These are phyloP conservation scores for Hygrophoropsis aurantiaca DNA, from an alignment of 768 basidiomycete species.

Conservation along the genomic window DNA sequence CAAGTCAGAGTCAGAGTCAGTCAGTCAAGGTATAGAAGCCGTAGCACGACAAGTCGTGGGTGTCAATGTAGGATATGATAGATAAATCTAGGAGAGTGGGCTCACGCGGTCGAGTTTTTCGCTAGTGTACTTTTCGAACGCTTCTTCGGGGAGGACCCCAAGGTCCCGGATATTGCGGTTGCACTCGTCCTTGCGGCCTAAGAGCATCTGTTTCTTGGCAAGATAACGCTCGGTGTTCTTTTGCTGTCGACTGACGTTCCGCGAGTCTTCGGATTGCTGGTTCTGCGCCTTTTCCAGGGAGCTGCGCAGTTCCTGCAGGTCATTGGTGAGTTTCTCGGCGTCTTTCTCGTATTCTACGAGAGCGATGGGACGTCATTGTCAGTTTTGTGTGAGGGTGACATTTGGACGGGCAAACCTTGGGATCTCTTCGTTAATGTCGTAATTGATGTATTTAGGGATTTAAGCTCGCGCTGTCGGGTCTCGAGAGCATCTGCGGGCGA, in stretches of 20 bases:
- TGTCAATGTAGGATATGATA: background rate
- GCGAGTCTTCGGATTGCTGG: constrained; percentile 84
- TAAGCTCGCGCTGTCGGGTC: constrained; percentile 66
- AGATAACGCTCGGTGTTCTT: constrained; percentile 95
- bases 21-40: background rate
- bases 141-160: constrained; percentile 95
- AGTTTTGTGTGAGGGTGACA: too few species aligned
- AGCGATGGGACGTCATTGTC: background rate
- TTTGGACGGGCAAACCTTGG: constrained; percentile 42
- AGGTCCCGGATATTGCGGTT: constrained; percentile 95
- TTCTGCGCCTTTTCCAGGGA: constrained; percentile 74
- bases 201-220: constrained; percentile 85
- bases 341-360: constrained; percentile 68
- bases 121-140: constrained; percentile 90
- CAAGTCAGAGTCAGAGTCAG: background rate
- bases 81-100: too few species aligned
- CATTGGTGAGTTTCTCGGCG: constrained; percentile 55
- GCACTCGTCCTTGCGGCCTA: constrained; percentile 87
- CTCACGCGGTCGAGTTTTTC: constrained; percentile 86
- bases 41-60: too few species aligned
- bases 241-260: constrained; percentile 86
- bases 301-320: constrained; percentile 65
- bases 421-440: constrained; percentile 59
- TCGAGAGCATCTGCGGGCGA: constrained; percentile 68
- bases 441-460: constrained; percentile 65